Evolutionary conservation across 306 rosid genomes (phyloP).

Genomic region (Herpetospermum pedunculosum): DNA sequence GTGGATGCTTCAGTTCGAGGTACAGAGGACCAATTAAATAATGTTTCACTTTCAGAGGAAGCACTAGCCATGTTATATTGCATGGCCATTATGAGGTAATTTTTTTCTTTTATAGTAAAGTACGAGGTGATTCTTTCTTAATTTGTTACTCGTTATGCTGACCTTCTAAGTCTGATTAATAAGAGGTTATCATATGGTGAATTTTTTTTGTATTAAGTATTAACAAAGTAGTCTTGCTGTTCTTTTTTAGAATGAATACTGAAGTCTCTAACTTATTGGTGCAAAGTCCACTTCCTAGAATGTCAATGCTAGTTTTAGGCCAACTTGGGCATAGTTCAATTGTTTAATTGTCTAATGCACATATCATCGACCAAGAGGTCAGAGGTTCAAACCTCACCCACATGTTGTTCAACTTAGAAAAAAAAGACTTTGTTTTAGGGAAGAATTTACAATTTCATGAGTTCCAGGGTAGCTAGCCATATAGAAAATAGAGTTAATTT

Average conservation of each 20-base stretch:
- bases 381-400: too few relatives aligned
- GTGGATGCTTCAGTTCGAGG: slow-evolving; percentile 10
- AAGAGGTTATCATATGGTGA: background rate
- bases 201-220: background rate
- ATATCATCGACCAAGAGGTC: too few relatives aligned
- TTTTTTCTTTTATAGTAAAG: background rate
- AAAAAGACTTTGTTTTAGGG: too few relatives aligned
- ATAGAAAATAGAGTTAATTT: background rate
- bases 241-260: background rate
- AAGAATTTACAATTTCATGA: background rate
- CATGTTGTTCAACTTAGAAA: too few relatives aligned
- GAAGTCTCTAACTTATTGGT: background rate
- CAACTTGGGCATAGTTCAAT: too few relatives aligned
- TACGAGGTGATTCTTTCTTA: background rate
- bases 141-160: background rate
- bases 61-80: slow-evolving; percentile 63
- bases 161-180: background rate
- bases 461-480: background rate
- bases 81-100: slow-evolving; percentile 68
- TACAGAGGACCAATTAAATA: slow-evolving; percentile 19
- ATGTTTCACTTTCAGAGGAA: slow-evolving; percentile 52
- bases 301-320: too few relatives aligned
- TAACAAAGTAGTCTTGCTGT: background rate
- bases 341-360: too few relatives aligned
- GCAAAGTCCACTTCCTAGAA: background rate